Evolutionary conservation across 208 protist species (phyloP).

Genomic region (Acanthamoeba sp.): DNA sequence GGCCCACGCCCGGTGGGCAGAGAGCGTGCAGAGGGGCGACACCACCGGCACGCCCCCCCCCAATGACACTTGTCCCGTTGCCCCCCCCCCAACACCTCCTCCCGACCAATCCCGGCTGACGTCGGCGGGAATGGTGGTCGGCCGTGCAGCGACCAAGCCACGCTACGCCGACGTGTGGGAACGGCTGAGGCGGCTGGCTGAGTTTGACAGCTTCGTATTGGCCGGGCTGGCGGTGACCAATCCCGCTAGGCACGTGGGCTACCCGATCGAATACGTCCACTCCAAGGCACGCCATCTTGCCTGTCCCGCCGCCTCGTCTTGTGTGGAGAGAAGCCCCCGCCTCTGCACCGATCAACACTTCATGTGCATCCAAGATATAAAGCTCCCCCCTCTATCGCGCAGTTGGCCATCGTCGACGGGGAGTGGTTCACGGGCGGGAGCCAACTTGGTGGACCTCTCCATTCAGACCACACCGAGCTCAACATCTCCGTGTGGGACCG

Average conservation of each 20-base stretch:
- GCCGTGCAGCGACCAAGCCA: neutral
- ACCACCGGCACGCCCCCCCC: neutral
- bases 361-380: too few species aligned
- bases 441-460: constrained; percentile 73
- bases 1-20: neutral
- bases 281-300: neutral
- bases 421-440: neutral
- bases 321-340: too few species aligned
- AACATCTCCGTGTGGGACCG: neutral
- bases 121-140: too few species aligned
- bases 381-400: too few species aligned
- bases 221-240: neutral
- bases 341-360: too few species aligned
- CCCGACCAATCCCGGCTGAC: too few species aligned
- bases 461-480: constrained; percentile 7
- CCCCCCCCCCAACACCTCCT: too few species aligned
- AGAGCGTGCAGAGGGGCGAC: neutral
- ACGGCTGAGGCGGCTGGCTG: neutral
- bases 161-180: constrained; percentile 30
- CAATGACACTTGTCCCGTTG: too few species aligned
- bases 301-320: too few species aligned
- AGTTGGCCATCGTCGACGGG: neutral
- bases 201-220: neutral
- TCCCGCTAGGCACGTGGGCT: neutral
- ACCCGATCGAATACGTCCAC: constrained; percentile 6